Conservation (phyloP, 2,329 filamentous ascomycete genomes). For the Fusarium chuoi region DNA sequence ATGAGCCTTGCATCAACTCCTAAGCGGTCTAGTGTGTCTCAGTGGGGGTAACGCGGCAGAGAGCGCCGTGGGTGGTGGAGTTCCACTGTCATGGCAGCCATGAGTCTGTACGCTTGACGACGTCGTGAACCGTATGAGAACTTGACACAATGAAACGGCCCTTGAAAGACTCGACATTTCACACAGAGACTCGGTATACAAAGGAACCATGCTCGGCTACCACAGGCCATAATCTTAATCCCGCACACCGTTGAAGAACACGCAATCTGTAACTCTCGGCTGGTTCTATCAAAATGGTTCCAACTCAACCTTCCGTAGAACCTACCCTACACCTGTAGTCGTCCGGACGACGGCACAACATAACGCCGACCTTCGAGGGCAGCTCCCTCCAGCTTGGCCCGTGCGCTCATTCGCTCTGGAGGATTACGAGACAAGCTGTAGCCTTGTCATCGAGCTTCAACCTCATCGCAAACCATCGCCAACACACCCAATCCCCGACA, state of each 20-base stretch:
- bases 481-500: constrained; percentile 27
- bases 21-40: constrained; percentile 29
- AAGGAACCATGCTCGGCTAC: neutral
- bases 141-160: neutral
- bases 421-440: constrained; percentile 51
- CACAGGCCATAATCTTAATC: neutral
- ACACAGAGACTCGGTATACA: neutral
- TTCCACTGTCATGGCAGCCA: neutral
- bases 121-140: neutral
- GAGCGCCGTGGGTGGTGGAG: neutral
- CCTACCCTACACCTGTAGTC: constrained; percentile 27
- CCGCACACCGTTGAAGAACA: neutral
- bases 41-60: constrained; percentile 16
- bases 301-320: neutral
- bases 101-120: neutral
- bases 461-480: constrained; percentile 43
- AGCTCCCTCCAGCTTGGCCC: constrained; percentile 34
- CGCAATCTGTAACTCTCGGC: neutral
- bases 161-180: neutral
- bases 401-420: constrained; percentile 34
- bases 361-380: constrained; percentile 25
- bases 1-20: constrained; percentile 20
- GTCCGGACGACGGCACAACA: constrained; percentile 34
- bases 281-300: neutral
- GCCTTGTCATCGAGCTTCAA: constrained; percentile 49